Conservation (phyloP, 2,329 filamentous ascomycete genomes). For the Rutstroemia sp. region DNA sequence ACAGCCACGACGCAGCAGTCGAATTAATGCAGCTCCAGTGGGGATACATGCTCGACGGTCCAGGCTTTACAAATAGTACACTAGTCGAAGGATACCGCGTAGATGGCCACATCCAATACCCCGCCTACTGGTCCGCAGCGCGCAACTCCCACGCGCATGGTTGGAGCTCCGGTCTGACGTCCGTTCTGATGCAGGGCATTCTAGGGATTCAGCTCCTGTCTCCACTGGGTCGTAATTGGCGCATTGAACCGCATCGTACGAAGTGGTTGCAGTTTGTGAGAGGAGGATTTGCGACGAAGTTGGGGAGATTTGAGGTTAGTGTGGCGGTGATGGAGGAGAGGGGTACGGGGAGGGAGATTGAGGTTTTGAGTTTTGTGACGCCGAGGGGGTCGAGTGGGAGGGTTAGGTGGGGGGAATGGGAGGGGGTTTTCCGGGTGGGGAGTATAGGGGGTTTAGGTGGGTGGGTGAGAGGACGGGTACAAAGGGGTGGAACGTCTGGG, state of each 20-base stretch:
- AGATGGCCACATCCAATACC: slow-evolving; percentile 47
- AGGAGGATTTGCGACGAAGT: slow-evolving; percentile 34
- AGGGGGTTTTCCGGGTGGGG: background rate
- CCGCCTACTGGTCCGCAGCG: slow-evolving; percentile 31
- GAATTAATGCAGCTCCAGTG: slow-evolving; percentile 48
- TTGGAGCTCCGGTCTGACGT: slow-evolving; percentile 42
- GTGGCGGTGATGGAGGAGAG: background rate
- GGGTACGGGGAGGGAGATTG: background rate
- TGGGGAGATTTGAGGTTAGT: slow-evolving; percentile 33
- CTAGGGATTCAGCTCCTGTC: slow-evolving; percentile 35
- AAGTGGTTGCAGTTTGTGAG: slow-evolving; percentile 32
- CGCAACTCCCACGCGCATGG: slow-evolving; percentile 44
- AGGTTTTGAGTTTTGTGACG: background rate
- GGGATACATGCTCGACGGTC: slow-evolving; percentile 49
- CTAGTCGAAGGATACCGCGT: slow-evolving; percentile 51
- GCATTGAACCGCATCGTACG: slow-evolving; percentile 34
- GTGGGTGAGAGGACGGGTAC: background rate
- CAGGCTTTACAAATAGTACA: slow-evolving; percentile 50
- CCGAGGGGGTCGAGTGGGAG: background rate
- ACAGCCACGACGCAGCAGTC: slow-evolving; percentile 42
- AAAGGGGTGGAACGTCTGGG: background rate
- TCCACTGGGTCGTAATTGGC: slow-evolving; percentile 32
- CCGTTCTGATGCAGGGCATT: slow-evolving; percentile 37
- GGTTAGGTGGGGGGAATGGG: background rate
- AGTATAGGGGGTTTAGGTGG: background rate